Evolutionary conservation across 306 rosid species (phyloP), one percentile per base, ranked within the genome.

Genomic region (Hylodesmum podocarpum): DNA sequence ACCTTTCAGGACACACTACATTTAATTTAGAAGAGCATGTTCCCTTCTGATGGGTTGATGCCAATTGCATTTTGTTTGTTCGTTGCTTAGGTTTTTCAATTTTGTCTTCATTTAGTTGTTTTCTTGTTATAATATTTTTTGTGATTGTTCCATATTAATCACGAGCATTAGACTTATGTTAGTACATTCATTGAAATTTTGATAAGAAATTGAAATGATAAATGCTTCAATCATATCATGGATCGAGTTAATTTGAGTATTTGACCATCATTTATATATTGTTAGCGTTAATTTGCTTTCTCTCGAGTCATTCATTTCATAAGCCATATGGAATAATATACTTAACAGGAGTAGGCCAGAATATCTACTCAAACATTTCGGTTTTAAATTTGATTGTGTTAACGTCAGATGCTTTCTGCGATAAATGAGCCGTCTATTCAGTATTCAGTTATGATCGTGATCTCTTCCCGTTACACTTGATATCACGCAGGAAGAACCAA

Each of bases 181-280:
- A 43, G 70, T 61, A 19, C 10, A 2, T 31, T 43, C 43, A 19
- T 71, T 66, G 73, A 59, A 71, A n/a, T 71, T 83, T 83, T 84
- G 49, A 27, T 41, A 3, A 47, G 73, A 51, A 64, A 57, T 24
- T 68, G 33, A 29, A 66, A 39, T 57, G 55, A 9, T n/a, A 21
- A 53, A 31, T 13, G 63, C 29, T 21, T 37, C 39, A 13, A 47
- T 21, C 33, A 49, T 19, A 34, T 49, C 62, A 5, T 70, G 75
- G 43, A 64, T 19, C 29, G 51, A 15, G 24, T 59, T 19, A 6
- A 55, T 27, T 27, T 57, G 16, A 25, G 58, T 53, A 8, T 24
- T 9, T 24, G 18, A 54, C 33, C 34, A 24, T 24, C 16, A 24
- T 54, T 55, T 8, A 3, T 22, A 21, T 22, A 3, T 21, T 53